phyloP scores from a whole-genome alignment of 2,329 filamentous ascomycete species.

The Fusarium circinatum region DNA sequence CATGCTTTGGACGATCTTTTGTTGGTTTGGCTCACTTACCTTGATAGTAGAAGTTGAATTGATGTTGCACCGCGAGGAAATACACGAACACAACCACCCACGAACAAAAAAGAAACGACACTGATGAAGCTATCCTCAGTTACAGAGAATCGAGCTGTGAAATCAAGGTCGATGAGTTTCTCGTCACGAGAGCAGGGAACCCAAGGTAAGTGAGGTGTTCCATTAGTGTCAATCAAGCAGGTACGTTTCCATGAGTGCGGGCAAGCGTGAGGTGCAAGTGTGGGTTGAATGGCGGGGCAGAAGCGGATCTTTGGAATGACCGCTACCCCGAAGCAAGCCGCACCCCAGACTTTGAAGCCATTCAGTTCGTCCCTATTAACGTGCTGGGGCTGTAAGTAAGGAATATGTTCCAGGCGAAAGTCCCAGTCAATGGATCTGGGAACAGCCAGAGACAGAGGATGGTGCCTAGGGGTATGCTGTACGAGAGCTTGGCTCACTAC shows the following conservation, averaged over 20 bases:
- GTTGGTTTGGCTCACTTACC: slow-evolving; percentile 19
- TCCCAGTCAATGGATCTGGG: background rate
- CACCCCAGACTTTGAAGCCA: background rate
- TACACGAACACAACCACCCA: background rate
- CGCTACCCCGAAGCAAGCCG: slow-evolving; percentile 36
- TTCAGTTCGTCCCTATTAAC: background rate
- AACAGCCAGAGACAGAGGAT: background rate
- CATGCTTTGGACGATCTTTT: slow-evolving; percentile 18
- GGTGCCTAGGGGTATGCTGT: background rate
- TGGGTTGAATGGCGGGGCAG: slow-evolving; percentile 21
- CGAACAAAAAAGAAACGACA: background rate
- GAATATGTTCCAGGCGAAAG: background rate
- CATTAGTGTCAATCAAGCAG: background rate
- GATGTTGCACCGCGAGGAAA: background rate
- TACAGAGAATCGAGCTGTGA: background rate
- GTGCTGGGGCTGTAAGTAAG: background rate
- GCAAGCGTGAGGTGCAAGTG: background rate
- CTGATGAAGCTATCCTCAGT: background rate
- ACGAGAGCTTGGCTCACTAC: background rate
- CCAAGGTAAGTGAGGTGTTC: background rate
- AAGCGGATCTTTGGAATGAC: slow-evolving; percentile 44
- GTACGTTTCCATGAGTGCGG: slow-evolving; percentile 6
- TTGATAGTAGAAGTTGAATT: slow-evolving; percentile 9
- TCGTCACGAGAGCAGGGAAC: slow-evolving; percentile 22
- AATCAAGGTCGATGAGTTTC: background rate